A percentile compares a stretch with the other conserved stretches of the same genome.
Evolutionary conservation across 768 basidiomycete species (phyloP).

Genomic region (Boletus speciosus): DNA sequence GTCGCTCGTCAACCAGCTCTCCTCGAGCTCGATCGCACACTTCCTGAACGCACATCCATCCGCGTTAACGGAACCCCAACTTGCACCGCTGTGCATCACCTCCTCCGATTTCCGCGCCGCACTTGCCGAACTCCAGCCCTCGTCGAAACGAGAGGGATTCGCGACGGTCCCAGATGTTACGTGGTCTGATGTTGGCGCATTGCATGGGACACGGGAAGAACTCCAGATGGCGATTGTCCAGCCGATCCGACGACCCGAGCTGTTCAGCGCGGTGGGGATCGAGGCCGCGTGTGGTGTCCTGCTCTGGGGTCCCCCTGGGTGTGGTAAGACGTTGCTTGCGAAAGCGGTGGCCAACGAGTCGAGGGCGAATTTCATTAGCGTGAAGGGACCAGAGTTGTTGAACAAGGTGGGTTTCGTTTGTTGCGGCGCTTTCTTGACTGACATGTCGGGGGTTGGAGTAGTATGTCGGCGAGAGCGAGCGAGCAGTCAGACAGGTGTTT

Average conservation of each 20-base stretch:
- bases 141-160: constrained; percentile 96
- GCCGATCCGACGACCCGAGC: constrained; percentile 84
- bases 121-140: constrained; percentile 88
- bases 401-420: constrained; percentile 72
- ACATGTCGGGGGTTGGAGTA: constrained; percentile 28
- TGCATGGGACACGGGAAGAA: constrained; percentile 83
- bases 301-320: constrained; percentile 98
- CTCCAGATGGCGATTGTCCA: constrained; percentile 98
- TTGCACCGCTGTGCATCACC: constrained; percentile 79
- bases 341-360: constrained; percentile 98
- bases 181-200: constrained; percentile 92
- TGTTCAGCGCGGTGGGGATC: constrained; percentile 88
- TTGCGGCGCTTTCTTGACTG: not conserved
- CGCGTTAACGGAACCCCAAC: constrained; percentile 72
- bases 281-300: constrained; percentile 90
- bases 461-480: constrained; percentile 98
- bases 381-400: constrained; percentile 93
- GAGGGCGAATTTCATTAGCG: constrained; percentile 93
- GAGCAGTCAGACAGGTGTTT: constrained; percentile 93
- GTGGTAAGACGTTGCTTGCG: constrained; percentile 96
- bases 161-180: constrained; percentile 94
- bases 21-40: constrained; percentile 72
- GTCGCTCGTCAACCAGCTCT: constrained; percentile 39
- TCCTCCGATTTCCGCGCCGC: constrained; percentile 77
- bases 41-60: constrained; percentile 87